A percentile compares a stretch with the other conserved stretches of the same genome.
phyloP scores from a whole-genome alignment of 768 basidiomycete species.

The Russula emetica region DNA sequence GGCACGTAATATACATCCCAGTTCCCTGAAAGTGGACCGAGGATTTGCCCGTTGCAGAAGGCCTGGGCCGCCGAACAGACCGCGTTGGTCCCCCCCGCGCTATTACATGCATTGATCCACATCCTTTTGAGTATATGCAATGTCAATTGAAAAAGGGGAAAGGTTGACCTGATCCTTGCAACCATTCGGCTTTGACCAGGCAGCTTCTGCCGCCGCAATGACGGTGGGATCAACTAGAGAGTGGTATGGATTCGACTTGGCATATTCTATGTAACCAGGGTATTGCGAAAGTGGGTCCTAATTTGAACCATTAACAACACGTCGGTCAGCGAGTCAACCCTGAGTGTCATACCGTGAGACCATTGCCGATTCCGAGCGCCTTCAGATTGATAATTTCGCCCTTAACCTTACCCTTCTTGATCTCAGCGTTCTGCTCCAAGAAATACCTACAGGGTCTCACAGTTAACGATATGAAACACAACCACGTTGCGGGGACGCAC shows the following conservation, averaged over 20 bases:
- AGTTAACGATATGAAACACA: background rate
- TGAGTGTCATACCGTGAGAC: conserved; percentile 45
- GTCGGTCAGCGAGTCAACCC: background rate
- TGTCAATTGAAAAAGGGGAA: background rate
- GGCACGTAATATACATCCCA: conserved; percentile 53
- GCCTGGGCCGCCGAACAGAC: conserved; percentile 43
- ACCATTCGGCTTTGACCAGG: conserved; percentile 43
- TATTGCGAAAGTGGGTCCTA: conserved; percentile 48
- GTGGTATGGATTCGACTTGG: conserved; percentile 51
- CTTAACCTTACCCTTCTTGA: conserved; percentile 42
- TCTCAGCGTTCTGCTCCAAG: conserved; percentile 55
- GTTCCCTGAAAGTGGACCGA: conserved; percentile 33
- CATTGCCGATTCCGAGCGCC: conserved; percentile 59
- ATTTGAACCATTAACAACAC: background rate
- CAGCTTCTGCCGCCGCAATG: conserved; percentile 41
- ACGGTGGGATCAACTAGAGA: conserved; percentile 44
- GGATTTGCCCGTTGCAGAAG: too few relatives aligned
- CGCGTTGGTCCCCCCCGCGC: conserved; percentile 39
- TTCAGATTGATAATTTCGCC: conserved; percentile 56
- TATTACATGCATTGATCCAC: conserved; percentile 52
- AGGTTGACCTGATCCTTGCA: conserved; percentile 46
- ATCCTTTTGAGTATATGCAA: background rate
- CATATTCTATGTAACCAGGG: conserved; percentile 54
- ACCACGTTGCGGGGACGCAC: conserved; percentile 26
- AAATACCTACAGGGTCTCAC: conserved; percentile 38